phyloP scores from a whole-genome alignment of 2,329 filamentous ascomycete species.

The Microcera coccophila region DNA sequence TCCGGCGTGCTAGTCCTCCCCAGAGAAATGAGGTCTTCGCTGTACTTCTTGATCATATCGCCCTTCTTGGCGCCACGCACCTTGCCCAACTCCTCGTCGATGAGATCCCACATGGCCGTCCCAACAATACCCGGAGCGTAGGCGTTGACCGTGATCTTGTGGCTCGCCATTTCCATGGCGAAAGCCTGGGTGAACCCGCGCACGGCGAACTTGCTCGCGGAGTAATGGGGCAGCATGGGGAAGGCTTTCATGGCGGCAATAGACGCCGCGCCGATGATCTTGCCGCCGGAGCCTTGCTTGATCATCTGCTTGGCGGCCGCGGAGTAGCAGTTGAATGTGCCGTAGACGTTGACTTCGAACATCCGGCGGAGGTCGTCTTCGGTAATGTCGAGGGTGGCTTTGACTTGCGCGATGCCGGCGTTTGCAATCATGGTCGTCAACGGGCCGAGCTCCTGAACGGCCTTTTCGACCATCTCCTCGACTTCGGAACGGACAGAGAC shows the following conservation, averaged over 20 bases:
- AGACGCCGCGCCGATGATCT: slow-evolving; percentile 51
- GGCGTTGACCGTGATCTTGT: slow-evolving; percentile 63
- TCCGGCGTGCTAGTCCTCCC: slow-evolving; percentile 56
- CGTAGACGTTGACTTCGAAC: slow-evolving; percentile 62
- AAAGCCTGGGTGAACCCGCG: slow-evolving; percentile 63
- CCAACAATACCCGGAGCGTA: slow-evolving; percentile 67
- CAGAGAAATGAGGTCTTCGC: slow-evolving; percentile 51
- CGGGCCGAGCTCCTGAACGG: slow-evolving; percentile 51
- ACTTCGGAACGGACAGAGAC: slow-evolving; percentile 56
- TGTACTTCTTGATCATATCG: slow-evolving; percentile 53
- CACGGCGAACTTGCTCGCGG: slow-evolving; percentile 63
- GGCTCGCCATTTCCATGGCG: slow-evolving; percentile 60
- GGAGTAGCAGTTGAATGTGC: slow-evolving; percentile 62
- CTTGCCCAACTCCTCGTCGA: slow-evolving; percentile 50
- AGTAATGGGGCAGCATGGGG: slow-evolving; percentile 58
- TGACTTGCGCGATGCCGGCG: slow-evolving; percentile 58
- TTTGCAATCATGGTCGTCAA: slow-evolving; percentile 52
- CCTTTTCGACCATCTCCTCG: slow-evolving; percentile 44
- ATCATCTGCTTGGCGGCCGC: slow-evolving; percentile 64
- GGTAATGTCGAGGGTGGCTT: slow-evolving; percentile 51
- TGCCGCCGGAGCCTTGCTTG: slow-evolving; percentile 50
- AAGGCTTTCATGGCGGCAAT: slow-evolving; percentile 60
- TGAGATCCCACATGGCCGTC: slow-evolving; percentile 65
- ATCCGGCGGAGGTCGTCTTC: slow-evolving; percentile 55
- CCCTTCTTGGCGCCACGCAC: slow-evolving; percentile 50